Conservation (phyloP, 2,329 filamentous ascomycete genomes). For the Xylariomycetidae sp. region DNA sequence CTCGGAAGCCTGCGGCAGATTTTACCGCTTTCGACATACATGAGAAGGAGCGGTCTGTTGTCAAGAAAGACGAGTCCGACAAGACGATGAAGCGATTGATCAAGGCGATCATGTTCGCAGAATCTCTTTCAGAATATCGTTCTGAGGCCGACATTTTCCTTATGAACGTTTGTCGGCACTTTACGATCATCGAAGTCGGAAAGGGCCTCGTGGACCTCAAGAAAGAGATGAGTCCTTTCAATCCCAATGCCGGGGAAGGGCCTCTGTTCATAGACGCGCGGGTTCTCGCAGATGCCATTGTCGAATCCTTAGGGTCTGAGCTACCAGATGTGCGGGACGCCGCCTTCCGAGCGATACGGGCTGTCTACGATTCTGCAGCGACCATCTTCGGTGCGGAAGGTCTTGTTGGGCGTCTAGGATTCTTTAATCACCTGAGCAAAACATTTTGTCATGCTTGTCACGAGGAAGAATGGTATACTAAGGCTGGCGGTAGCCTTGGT, state of each 20-base stretch:
- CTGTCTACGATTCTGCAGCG: conserved; percentile 70
- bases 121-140: conserved; percentile 76
- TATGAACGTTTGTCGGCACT: conserved; percentile 79
- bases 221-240: conserved; percentile 72
- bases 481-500: conserved; percentile 85
- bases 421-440: conserved; percentile 79
- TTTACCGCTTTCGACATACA: conserved; percentile 68
- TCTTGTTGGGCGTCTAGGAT: conserved; percentile 69
- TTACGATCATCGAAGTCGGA: conserved; percentile 85
- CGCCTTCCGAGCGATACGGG: conserved; percentile 72
- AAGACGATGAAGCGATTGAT: conserved; percentile 77
- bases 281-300: conserved; percentile 81
- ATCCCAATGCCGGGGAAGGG: conserved; percentile 82
- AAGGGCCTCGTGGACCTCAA: conserved; percentile 77
- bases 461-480: conserved; percentile 98
- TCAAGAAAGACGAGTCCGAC: conserved; percentile 84
- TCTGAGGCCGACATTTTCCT: conserved; percentile 72
- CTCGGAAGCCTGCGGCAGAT: conserved; percentile 66
- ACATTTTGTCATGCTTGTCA: conserved; percentile 93
- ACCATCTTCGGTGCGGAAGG: conserved; percentile 74
- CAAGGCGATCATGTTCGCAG: conserved; percentile 82
- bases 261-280: conserved; percentile 82
- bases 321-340: conserved; percentile 74
- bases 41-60: conserved; percentile 75
- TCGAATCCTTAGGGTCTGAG: conserved; percentile 86